Conservation (phyloP, 2,329 filamentous ascomycete species). For the Stagonosporopsis rhizophila region DNA sequence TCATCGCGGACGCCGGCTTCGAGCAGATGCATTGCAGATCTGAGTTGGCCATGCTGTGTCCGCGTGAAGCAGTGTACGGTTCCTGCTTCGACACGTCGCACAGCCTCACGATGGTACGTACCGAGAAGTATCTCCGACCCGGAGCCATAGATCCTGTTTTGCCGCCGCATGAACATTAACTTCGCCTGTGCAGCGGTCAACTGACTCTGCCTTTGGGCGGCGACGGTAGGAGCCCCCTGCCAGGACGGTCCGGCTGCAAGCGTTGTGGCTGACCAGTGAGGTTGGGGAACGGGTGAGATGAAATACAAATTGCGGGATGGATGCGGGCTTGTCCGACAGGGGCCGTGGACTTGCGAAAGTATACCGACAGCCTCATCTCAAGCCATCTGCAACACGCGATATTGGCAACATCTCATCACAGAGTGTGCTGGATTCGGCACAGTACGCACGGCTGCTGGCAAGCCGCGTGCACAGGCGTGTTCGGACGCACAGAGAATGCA, state of each 20-base stretch:
- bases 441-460: slow-evolving; percentile 29
- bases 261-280: slow-evolving; percentile 26
- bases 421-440: slow-evolving; percentile 8
- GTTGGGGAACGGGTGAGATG: slow-evolving; percentile 13
- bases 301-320: slow-evolving; percentile 18
- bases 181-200: slow-evolving; percentile 21
- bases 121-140: slow-evolving; percentile 2
- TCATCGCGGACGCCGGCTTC: slow-evolving; percentile 35
- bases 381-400: slow-evolving; percentile 31
- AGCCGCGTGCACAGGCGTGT: slow-evolving; percentile 16
- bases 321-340: slow-evolving; percentile 15
- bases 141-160: slow-evolving; percentile 12
- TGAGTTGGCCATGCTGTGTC: slow-evolving; percentile 33
- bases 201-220: slow-evolving; percentile 27
- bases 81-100: slow-evolving; percentile 23
- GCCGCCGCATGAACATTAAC: slow-evolving; percentile 18
- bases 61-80: slow-evolving; percentile 20
- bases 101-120: slow-evolving; percentile 26
- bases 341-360: slow-evolving; percentile 8
- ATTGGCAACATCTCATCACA: slow-evolving; percentile 32
- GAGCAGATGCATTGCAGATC: slow-evolving; percentile 34
- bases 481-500: slow-evolving; percentile 9
- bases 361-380: slow-evolving; percentile 30
- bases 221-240: slow-evolving; percentile 18
- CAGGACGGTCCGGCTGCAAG: slow-evolving; percentile 24